A percentile compares a stretch with the other conserved stretches of the same genome.
These are phyloP conservation scores for Monilinia fructigena DNA, from an alignment of 2,329 filamentous ascomycete species.

Conservation along the genomic window DNA sequence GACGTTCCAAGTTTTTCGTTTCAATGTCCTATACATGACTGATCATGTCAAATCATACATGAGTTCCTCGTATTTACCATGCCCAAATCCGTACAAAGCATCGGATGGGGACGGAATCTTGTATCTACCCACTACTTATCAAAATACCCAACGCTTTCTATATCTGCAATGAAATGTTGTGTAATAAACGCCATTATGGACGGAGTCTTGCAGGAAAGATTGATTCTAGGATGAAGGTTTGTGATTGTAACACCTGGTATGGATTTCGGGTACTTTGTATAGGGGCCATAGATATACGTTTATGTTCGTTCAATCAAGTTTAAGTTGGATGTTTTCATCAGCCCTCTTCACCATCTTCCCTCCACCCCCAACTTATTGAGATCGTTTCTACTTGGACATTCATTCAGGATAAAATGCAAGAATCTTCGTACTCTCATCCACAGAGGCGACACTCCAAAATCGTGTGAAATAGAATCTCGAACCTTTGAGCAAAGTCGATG, in stretches of 20 bases:
- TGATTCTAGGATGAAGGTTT: not conserved
- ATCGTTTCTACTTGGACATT: too few species aligned
- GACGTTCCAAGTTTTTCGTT: not conserved
- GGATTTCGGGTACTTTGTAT: not conserved
- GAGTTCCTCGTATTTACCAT: not conserved
- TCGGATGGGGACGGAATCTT: not conserved
- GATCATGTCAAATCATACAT: too few species aligned
- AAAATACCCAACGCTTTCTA: not conserved
- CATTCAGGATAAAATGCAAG: too few species aligned
- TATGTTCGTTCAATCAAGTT: not conserved
- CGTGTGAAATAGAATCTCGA: too few species aligned
- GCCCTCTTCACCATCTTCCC: too few species aligned
- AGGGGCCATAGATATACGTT: not conserved
- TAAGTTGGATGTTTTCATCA: not conserved
- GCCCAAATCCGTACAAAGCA: not conserved
- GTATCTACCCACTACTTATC: not conserved
- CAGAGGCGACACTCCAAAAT: too few species aligned
- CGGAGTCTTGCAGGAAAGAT: not conserved
- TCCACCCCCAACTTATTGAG: too few species aligned
- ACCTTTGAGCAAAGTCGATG: too few species aligned
- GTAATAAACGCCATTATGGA: not conserved
- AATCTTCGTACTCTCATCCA: too few species aligned
- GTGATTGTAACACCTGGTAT: not conserved
- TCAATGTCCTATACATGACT: not conserved
- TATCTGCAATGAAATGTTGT: not conserved